Percentiles rank a stretch among this genome's conserved stretches.
phyloP scores from a whole-genome alignment of 2,329 filamentous ascomycete species.

The Metarhizium brunneum region DNA sequence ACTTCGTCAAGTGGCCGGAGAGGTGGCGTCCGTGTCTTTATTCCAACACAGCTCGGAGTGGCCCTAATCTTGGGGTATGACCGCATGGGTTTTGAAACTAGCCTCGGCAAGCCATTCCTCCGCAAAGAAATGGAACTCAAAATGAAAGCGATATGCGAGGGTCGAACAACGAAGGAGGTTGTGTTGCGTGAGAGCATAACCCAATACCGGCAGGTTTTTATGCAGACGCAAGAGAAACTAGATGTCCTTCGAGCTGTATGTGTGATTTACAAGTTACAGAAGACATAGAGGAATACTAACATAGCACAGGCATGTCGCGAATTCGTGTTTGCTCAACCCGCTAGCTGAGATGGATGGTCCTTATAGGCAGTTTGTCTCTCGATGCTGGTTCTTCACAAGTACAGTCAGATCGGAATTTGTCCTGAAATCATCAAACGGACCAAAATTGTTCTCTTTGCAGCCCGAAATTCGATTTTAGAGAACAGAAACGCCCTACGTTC shows the following conservation, averaged over 20 bases:
- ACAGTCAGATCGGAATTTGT: too few relatives aligned
- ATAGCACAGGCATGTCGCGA: slow-evolving; percentile 27
- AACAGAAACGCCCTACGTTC: too few relatives aligned
- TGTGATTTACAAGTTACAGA: slow-evolving; percentile 9
- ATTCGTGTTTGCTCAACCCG: slow-evolving; percentile 22
- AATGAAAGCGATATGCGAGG: slow-evolving; percentile 95
- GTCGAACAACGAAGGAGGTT: slow-evolving; percentile 60
- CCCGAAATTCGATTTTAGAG: neutral
- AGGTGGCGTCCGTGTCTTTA: slow-evolving; percentile 67
- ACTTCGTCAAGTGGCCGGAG: slow-evolving; percentile 33
- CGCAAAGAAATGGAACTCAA: slow-evolving; percentile 96
- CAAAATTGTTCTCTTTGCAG: neutral
- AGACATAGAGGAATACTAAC: neutral
- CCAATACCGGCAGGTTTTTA: slow-evolving; percentile 80
- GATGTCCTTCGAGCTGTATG: slow-evolving; percentile 54
- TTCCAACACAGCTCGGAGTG: slow-evolving; percentile 84
- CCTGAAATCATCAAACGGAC: too few relatives aligned
- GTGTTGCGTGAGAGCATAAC: slow-evolving; percentile 77
- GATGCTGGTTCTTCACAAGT: neutral
- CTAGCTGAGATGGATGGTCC: neutral
- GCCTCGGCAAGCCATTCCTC: slow-evolving; percentile 88
- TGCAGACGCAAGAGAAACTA: slow-evolving; percentile 70
- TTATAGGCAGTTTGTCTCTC: neutral
- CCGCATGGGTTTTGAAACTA: slow-evolving; percentile 84
- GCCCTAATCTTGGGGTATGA: slow-evolving; percentile 93